Conservation (phyloP, 164 flowering plant species). For the Sextonia rubra region DNA sequence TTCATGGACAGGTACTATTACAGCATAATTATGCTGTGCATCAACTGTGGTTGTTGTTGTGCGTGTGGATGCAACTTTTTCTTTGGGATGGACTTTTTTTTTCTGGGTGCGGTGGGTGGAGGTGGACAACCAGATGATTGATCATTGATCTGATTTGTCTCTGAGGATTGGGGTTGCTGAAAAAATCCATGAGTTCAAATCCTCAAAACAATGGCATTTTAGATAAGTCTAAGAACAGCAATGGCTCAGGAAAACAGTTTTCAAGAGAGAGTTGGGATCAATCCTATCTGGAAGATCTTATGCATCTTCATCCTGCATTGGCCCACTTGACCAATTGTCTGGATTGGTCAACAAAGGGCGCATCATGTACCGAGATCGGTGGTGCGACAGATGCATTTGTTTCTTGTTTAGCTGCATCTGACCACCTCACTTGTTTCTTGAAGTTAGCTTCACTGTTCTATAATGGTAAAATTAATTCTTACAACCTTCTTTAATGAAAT, state of each 20-base stretch:
- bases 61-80: neutral
- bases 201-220: too few species aligned
- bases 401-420: neutral
- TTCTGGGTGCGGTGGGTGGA: too few species aligned
- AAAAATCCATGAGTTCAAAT: neutral
- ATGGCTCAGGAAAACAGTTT: neutral
- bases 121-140: neutral
- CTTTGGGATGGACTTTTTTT: neutral
- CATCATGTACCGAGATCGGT: neutral
- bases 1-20: slow-evolving; percentile 67
- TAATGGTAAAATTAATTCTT: neutral
- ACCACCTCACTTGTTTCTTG: neutral
- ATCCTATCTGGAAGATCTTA: neutral
- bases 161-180: neutral
- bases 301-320: neutral
- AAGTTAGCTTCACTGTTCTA: neutral
- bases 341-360: neutral
- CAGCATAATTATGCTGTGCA: slow-evolving; percentile 2
- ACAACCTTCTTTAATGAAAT: slow-evolving; percentile 8
- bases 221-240: neutral
- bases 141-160: neutral
- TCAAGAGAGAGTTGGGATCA: neutral
- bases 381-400: too few species aligned
- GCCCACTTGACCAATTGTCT: neutral
- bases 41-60: neutral